phyloP scores from a whole-genome alignment of 78 protist species.

The Cyanophora paradoxa region DNA sequence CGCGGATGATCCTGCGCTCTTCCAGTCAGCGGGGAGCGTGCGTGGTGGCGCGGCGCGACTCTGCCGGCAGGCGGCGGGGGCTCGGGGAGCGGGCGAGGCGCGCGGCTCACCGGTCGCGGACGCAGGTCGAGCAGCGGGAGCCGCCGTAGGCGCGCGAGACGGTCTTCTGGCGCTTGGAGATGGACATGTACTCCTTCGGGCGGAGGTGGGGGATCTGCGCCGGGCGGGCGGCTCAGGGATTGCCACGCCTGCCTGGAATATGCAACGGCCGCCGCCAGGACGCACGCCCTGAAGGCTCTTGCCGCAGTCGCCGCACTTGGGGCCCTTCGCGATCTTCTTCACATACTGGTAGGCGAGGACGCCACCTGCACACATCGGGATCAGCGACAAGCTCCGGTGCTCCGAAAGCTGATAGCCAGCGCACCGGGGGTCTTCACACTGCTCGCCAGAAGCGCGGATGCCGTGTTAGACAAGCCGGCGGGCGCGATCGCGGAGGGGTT shows the following conservation, averaged over 20 bases:
- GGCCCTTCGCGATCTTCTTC: conserved; percentile 61
- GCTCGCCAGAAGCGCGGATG: too few relatives aligned
- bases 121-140: conserved; percentile 71
- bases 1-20: conserved; percentile 75
- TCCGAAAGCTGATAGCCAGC: too few relatives aligned
- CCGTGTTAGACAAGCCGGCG: too few relatives aligned
- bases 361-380: not conserved
- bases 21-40: not conserved
- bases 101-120: conserved; percentile 66
- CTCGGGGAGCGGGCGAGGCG: not conserved
- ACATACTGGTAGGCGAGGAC: conserved; percentile 42
- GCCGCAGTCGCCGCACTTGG: conserved; percentile 82
- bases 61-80: not conserved
- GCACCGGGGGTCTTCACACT: conserved; percentile 15
- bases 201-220: conserved; percentile 50
- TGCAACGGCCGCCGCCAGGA: not conserved
- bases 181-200: conserved; percentile 45
- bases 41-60: not conserved
- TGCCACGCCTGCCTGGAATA: not conserved
- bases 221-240: not conserved
- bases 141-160: conserved; percentile 94
- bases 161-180: conserved; percentile 60
- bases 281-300: conserved; percentile 61
- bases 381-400: not conserved
- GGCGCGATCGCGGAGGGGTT: too few relatives aligned